A percentile compares a stretch with the other conserved stretches of the same genome.
phyloP scores from a whole-genome alignment of 1,139 yeast species.

The Yamadazyma taylorii region DNA sequence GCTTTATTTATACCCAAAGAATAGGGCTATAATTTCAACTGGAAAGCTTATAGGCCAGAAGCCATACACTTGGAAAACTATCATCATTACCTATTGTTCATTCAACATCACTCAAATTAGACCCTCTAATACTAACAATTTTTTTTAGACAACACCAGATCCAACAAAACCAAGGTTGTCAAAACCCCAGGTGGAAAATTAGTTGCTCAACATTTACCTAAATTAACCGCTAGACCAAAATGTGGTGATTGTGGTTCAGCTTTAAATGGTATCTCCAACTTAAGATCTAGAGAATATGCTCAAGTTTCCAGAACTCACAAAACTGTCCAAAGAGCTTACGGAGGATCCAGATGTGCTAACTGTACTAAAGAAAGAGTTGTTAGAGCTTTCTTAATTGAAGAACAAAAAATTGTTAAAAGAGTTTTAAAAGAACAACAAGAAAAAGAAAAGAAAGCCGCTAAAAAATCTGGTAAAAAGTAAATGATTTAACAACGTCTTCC shows the following conservation, averaged over 20 bases:
- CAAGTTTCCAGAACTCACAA: slow-evolving; percentile 92
- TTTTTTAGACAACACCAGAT: slow-evolving; percentile 87
- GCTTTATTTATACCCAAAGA: too few relatives aligned
- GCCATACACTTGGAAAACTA: too few relatives aligned
- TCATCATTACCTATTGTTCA: too few relatives aligned
- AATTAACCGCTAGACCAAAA: slow-evolving; percentile 92
- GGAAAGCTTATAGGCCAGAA: too few relatives aligned
- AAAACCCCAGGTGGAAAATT: slow-evolving; percentile 99
- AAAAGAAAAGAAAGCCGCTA: slow-evolving; percentile 69
- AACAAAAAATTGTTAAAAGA: slow-evolving; percentile 99
- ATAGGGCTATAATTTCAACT: too few relatives aligned
- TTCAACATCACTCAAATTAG: neutral
- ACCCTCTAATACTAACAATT: slow-evolving; percentile 36
- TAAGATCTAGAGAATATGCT: slow-evolving; percentile 98
- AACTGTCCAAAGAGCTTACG: slow-evolving; percentile 99
- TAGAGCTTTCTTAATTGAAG: slow-evolving; percentile 99
- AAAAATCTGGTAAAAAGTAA: slow-evolving; percentile 43
- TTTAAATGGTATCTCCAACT: slow-evolving; percentile 88
- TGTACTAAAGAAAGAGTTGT: slow-evolving; percentile 98
- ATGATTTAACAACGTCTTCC: slow-evolving; percentile 9
- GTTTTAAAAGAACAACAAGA: slow-evolving; percentile 94
- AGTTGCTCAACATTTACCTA: slow-evolving; percentile 96
- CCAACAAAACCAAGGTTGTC: slow-evolving; percentile 98
- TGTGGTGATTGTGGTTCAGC: slow-evolving; percentile 98
- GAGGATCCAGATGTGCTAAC: slow-evolving; percentile 98